phyloP scores from a whole-genome alignment of 345 rosid species.

The Sonneratia alba region DNA sequence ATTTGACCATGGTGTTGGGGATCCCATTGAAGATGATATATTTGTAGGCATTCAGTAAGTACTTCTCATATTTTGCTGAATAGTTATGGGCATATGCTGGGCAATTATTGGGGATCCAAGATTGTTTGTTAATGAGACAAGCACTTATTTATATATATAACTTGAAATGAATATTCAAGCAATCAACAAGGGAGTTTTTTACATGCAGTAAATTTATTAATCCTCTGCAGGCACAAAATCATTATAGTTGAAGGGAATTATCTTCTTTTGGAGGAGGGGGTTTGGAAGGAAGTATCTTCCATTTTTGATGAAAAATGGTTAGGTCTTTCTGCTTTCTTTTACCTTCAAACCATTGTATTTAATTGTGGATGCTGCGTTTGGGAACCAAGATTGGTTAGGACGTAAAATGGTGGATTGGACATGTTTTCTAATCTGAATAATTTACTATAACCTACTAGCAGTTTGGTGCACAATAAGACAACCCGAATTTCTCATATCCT shows the following conservation, averaged over 20 bases:
- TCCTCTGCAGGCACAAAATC: conserved; percentile 68
- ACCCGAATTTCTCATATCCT: background rate
- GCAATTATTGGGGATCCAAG: background rate
- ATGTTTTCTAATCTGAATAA: background rate
- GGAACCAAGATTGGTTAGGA: background rate
- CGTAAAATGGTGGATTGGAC: background rate
- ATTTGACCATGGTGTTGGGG: conserved; percentile 90
- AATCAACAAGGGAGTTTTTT: background rate
- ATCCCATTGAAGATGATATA: conserved; percentile 85
- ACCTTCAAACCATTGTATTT: background rate
- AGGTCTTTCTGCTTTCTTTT: conserved; percentile 6
- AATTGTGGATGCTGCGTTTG: background rate
- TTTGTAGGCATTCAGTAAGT: conserved; percentile 81
- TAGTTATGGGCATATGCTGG: background rate
- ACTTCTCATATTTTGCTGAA: background rate
- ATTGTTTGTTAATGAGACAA: background rate
- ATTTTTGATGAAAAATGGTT: conserved; percentile 92
- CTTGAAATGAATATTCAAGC: background rate
- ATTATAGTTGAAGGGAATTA: conserved; percentile 87
- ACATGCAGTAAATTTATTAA: background rate
- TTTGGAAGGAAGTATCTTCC: conserved; percentile 67
- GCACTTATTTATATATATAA: background rate
- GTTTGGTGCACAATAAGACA: background rate
- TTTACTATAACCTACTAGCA: background rate
- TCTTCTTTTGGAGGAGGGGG: conserved; percentile 49